Evolutionary conservation across 2,329 filamentous ascomycete species (phyloP).

Genomic region (Penicillium sp.): DNA sequence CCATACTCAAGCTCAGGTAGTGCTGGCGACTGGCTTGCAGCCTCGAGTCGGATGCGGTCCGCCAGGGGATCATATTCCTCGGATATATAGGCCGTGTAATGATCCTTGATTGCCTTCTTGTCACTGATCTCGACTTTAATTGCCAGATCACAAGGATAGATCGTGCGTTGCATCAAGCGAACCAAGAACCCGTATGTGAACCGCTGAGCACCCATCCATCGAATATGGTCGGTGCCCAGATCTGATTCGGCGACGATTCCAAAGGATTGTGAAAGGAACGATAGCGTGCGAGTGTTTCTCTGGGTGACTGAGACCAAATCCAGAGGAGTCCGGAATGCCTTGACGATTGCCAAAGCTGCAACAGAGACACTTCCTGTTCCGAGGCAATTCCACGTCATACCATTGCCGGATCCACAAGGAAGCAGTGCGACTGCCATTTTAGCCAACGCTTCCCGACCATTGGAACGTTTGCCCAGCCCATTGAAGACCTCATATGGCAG

Average conservation of each 20-base stretch:
- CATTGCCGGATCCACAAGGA: slow-evolving; percentile 92
- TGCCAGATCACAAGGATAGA: slow-evolving; percentile 88
- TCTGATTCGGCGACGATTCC: slow-evolving; percentile 91
- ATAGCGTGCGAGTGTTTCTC: slow-evolving; percentile 72
- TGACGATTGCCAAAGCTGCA: slow-evolving; percentile 82
- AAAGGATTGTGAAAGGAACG: slow-evolving; percentile 87
- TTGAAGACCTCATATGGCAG: slow-evolving; percentile 94
- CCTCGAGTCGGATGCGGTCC: slow-evolving; percentile 29
- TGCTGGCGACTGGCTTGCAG: slow-evolving; percentile 54
- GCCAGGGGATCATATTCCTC: slow-evolving; percentile 35
- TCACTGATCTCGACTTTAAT: slow-evolving; percentile 79
- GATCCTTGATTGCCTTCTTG: slow-evolving; percentile 73
- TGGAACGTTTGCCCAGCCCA: slow-evolving; percentile 75
- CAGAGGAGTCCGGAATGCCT: slow-evolving; percentile 80
- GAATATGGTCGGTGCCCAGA: slow-evolving; percentile 83
- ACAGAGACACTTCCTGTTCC: slow-evolving; percentile 76
- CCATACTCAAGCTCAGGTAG: slow-evolving; percentile 79
- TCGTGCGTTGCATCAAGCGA: slow-evolving; percentile 72
- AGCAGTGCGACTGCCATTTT: slow-evolving; percentile 84
- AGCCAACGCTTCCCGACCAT: slow-evolving; percentile 74
- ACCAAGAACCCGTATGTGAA: slow-evolving; percentile 86
- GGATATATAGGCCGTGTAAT: slow-evolving; percentile 62
- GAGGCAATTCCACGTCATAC: slow-evolving; percentile 86
- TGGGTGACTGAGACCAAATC: slow-evolving; percentile 90
- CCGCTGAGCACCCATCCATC: slow-evolving; percentile 87